A percentile compares a stretch with the other conserved stretches of the same genome.
These are phyloP conservation scores for Venturia pyrina DNA, from an alignment of 2,329 filamentous ascomycete species.

Conservation along the genomic window DNA sequence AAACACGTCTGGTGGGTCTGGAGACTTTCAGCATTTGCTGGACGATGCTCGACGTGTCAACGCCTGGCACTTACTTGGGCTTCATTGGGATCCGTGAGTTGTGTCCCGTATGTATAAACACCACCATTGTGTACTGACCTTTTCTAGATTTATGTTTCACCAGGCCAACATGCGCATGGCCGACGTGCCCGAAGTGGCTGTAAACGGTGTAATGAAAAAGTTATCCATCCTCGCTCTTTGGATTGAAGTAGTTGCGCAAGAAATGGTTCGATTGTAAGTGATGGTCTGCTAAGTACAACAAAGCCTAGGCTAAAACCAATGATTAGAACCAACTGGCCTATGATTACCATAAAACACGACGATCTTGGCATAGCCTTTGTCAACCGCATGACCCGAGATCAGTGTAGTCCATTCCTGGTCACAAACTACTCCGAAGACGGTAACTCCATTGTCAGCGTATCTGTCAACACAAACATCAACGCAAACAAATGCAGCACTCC, in stretches of 20 bases:
- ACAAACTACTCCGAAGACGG: slow-evolving; percentile 35
- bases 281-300: background rate
- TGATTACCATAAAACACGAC: slow-evolving; percentile 47
- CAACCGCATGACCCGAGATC: slow-evolving; percentile 44
- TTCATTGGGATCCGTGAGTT: slow-evolving; percentile 40
- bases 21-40: slow-evolving; percentile 43
- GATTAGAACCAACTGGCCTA: slow-evolving; percentile 36
- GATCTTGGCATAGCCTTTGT: slow-evolving; percentile 43
- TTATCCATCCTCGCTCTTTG: slow-evolving; percentile 48
- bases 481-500: slow-evolving; percentile 41
- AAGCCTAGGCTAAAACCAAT: background rate
- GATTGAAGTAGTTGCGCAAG: slow-evolving; percentile 44
- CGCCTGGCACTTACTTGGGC: slow-evolving; percentile 45
- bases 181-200: slow-evolving; percentile 36
- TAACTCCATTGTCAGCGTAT: slow-evolving; percentile 40
- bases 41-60: slow-evolving; percentile 42
- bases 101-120: background rate
- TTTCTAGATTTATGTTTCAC: slow-evolving; percentile 48
- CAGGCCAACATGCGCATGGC: slow-evolving; percentile 48
- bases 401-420: slow-evolving; percentile 39
- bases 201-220: slow-evolving; percentile 38
- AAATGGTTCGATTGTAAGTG: slow-evolving; percentile 40
- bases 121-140: background rate
- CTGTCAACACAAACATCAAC: slow-evolving; percentile 34
- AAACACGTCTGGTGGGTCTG: slow-evolving; percentile 45